Conservation (phyloP, 1,139 yeast genomes). For the Arxiozyma telluris region DNA sequence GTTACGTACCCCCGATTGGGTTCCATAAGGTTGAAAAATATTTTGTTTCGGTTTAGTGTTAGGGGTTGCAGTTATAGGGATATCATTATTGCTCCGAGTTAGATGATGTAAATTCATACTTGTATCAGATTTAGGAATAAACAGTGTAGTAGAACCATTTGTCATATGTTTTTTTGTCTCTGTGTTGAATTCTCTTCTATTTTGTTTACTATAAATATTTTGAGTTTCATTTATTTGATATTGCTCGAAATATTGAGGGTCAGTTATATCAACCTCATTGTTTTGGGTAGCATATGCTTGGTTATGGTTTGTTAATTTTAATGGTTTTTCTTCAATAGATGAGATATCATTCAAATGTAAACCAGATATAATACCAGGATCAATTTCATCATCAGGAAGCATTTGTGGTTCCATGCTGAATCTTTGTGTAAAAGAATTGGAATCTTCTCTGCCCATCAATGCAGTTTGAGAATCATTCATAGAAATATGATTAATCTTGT, state of each 20-base stretch:
- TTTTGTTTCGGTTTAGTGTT: neutral
- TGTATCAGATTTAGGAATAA: neutral
- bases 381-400: neutral
- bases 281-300: slow-evolving; percentile 4
- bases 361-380: neutral
- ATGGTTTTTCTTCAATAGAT: neutral
- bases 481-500: slow-evolving; percentile 17
- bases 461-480: slow-evolving; percentile 2
- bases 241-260: slow-evolving; percentile 25
- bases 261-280: slow-evolving; percentile 19
- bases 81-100: neutral
- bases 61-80: neutral
- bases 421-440: neutral
- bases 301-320: neutral
- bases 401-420: neutral
- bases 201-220: slow-evolving; percentile 9
- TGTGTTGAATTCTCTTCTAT: neutral
- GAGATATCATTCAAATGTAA: neutral
- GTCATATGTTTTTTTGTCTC: neutral
- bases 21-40: neutral
- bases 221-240: slow-evolving; percentile 21
- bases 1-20: neutral
- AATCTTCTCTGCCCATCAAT: no score
- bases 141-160: neutral
- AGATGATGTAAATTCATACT: neutral